phyloP scores from a whole-genome alignment of 345 rosid species.

The Physaria fendleri region DNA sequence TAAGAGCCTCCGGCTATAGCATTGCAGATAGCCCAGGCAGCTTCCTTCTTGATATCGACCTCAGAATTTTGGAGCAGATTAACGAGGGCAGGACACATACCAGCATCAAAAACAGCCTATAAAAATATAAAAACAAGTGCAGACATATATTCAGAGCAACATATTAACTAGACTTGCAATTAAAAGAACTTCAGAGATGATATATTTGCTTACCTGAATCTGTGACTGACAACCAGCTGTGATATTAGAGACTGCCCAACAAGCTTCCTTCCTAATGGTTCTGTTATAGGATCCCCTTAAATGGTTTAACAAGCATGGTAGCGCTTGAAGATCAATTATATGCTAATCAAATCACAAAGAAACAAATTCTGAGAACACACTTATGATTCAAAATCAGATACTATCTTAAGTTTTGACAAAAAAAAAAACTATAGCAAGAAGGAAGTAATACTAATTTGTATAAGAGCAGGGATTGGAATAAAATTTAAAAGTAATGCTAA shows the following conservation, averaged over 20 bases:
- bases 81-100: constrained; percentile 38
- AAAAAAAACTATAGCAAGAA: not conserved
- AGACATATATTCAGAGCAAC: not conserved
- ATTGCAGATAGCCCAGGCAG: constrained; percentile 38
- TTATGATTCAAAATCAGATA: not conserved
- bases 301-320: constrained; percentile 32
- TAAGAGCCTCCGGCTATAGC: constrained; percentile 47
- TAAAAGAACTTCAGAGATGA: not conserved
- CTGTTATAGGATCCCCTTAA: constrained; percentile 22
- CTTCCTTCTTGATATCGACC: constrained; percentile 40
- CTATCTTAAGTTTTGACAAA: not conserved
- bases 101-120: constrained; percentile 46
- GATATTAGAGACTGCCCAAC: constrained; percentile 34
- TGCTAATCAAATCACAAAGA: constrained; percentile 16
- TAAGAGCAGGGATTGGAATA: too few relatives aligned
- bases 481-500: not conserved
- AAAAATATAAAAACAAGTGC: constrained; percentile 4
- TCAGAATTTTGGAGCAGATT: constrained; percentile 49
- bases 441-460: not conserved
- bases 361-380: constrained; percentile 1
- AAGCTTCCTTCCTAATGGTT: constrained; percentile 37
- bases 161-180: not conserved
- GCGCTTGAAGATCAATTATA: constrained; percentile 33
- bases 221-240: constrained; percentile 42
- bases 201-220: constrained; percentile 28